Conservation (phyloP, 225 moss, liverwort and hornwort species). For the Polytrichum commune region DNA sequence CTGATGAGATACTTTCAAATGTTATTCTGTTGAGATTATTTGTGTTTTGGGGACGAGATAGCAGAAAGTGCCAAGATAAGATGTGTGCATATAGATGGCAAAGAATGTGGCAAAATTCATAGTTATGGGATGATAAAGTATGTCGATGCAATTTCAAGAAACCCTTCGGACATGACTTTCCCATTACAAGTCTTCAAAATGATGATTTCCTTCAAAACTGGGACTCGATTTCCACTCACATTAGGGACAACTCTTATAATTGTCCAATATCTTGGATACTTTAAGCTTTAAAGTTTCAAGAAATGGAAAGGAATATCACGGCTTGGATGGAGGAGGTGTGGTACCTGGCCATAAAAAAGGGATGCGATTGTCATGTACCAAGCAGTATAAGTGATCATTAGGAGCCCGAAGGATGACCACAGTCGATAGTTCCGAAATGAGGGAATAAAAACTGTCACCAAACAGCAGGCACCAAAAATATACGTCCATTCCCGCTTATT, state of each 20-base stretch:
- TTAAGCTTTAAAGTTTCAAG: background rate
- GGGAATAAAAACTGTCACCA: slow-evolving; percentile 74
- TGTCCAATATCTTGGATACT: background rate
- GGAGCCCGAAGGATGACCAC: slow-evolving; percentile 88
- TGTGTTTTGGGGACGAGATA: too few relatives aligned
- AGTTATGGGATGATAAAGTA: too few relatives aligned
- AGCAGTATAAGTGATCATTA: slow-evolving; percentile 94
- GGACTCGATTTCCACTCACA: background rate
- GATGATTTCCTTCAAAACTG: background rate
- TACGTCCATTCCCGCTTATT: slow-evolving; percentile 98
- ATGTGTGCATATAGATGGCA: too few relatives aligned
- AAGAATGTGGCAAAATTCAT: too few relatives aligned
- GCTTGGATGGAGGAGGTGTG: background rate
- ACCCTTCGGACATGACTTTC: background rate
- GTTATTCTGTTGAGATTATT: too few relatives aligned
- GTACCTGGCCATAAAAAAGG: slow-evolving; percentile 76
- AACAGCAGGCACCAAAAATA: slow-evolving; percentile 88
- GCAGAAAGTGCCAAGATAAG: too few relatives aligned
- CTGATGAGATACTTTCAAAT: too few relatives aligned
- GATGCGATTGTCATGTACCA: slow-evolving; percentile 96
- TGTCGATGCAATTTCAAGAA: background rate
- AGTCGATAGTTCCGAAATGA: slow-evolving; percentile 87
- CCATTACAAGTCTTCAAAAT: background rate
- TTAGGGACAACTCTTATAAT: background rate
- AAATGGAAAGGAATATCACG: background rate